Percentiles rank a stretch among this genome's conserved stretches.
Conservation (phyloP, 495 filamentous ascomycete species). For the Penicillium lagena region DNA sequence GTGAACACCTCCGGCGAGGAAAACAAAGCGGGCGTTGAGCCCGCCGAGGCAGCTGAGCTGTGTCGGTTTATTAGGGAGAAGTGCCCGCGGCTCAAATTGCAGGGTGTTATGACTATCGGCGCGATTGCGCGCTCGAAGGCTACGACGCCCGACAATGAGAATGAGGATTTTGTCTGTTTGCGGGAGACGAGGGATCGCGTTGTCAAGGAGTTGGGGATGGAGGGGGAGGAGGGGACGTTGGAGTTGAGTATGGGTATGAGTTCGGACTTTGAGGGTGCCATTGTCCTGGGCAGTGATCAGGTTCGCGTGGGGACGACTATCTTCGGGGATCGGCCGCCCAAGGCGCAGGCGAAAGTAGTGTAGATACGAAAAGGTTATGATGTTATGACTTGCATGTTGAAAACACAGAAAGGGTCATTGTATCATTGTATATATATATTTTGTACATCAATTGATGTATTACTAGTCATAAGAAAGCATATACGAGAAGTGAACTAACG, state of each 20-base stretch:
- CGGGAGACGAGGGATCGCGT: slow-evolving; percentile 62
- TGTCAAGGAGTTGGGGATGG: slow-evolving; percentile 40
- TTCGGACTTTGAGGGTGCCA: slow-evolving; percentile 87
- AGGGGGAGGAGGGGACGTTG: slow-evolving; percentile 32
- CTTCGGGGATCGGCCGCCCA: slow-evolving; percentile 75
- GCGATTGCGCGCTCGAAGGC: slow-evolving; percentile 77
- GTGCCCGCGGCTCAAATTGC: slow-evolving; percentile 67
- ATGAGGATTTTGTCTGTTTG: slow-evolving; percentile 79
- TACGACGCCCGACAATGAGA: slow-evolving; percentile 66
- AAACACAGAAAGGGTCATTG: no score
- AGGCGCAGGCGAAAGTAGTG: slow-evolving; percentile 54
- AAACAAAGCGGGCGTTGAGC: slow-evolving; percentile 74
- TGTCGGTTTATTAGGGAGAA: slow-evolving; percentile 58
- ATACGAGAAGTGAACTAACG: slow-evolving; percentile 4
- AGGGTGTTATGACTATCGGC: slow-evolving; percentile 95
- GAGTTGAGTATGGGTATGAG: slow-evolving; percentile 86
- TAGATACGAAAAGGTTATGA: slow-evolving; percentile 4
- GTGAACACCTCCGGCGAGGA: slow-evolving; percentile 91
- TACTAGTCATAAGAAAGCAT: slow-evolving; percentile 13
- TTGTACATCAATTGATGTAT: no score
- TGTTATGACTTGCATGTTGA: slow-evolving; percentile 6
- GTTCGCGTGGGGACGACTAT: slow-evolving; percentile 95
- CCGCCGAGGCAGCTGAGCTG: slow-evolving; percentile 48
- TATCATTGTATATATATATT: no score
- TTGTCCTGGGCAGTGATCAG: slow-evolving; percentile 76